Evolutionary conservation across 1,139 yeast genomes (phyloP).

Genomic region (Scheffersomyces cryptocercus): DNA sequence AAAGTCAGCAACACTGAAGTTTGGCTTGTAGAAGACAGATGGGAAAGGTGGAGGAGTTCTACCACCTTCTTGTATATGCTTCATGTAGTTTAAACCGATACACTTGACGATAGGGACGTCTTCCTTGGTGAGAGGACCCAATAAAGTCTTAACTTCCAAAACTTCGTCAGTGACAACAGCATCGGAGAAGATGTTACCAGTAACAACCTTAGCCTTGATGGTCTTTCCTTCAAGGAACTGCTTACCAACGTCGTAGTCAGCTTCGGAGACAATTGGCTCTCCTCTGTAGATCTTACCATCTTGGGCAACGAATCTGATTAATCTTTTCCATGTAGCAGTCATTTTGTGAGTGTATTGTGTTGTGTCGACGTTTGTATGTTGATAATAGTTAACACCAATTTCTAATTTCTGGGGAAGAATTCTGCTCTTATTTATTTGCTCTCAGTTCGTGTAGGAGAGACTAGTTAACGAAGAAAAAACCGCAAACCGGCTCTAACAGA

Average conservation of each 20-base stretch:
- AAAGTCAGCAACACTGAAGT: constrained; percentile 40
- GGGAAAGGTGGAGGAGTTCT: constrained; percentile 45
- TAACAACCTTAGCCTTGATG: constrained; percentile 32
- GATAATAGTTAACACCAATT: too few species aligned
- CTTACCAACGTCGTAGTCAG: constrained; percentile 12
- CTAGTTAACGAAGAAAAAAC: too few species aligned
- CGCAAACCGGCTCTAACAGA: too few species aligned
- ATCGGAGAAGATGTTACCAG: constrained; percentile 43
- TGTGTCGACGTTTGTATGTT: too few species aligned
- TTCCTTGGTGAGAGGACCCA: constrained; percentile 37
- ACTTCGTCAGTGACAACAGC: constrained; percentile 37
- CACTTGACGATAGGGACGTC: constrained; percentile 39
- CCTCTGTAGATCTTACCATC: constrained; percentile 16
- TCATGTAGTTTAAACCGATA: constrained; percentile 36
- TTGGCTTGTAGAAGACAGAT: constrained; percentile 49
- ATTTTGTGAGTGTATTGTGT: not conserved
- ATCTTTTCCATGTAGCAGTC: constrained; percentile 13
- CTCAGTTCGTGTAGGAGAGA: too few species aligned
- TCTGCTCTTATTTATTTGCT: too few species aligned
- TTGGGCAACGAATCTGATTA: constrained; percentile 15
- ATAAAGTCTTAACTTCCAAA: constrained; percentile 27
- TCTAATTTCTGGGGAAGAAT: too few species aligned
- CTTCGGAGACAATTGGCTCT: constrained; percentile 12
- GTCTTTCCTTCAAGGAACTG: constrained; percentile 10
- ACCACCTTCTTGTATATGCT: constrained; percentile 31